Conservation (phyloP, 345 rosid genomes). For the Abelmoschus esculentus region DNA sequence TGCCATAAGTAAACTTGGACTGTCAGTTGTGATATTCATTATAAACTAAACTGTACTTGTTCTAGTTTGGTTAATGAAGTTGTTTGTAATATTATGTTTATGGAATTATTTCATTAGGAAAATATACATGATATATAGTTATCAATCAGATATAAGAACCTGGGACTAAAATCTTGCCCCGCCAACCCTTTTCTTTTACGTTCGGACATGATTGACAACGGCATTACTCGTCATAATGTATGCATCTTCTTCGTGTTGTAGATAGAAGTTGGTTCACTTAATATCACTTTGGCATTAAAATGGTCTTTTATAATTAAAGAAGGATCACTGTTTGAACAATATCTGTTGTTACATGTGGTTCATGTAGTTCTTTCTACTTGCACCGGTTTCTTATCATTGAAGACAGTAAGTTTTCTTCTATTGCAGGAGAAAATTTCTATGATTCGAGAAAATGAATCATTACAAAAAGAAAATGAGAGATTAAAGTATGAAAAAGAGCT, state of each 20-base stretch:
- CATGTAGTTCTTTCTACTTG: background rate
- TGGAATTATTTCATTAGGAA: background rate
- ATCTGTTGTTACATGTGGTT: constrained; percentile 1
- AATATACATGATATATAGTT: background rate
- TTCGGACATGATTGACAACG: background rate
- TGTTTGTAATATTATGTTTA: background rate
- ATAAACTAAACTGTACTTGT: background rate
- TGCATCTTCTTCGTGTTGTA: background rate
- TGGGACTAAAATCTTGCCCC: background rate
- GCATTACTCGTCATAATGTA: background rate
- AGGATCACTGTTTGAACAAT: background rate
- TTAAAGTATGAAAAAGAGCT: constrained; percentile 50
- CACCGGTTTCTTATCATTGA: constrained; percentile 6
- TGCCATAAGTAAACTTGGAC: background rate
- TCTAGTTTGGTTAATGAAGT: constrained; percentile 4
- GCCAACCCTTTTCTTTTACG: background rate
- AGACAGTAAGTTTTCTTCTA: constrained; percentile 3
- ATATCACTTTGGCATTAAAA: background rate
- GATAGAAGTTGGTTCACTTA: constrained; percentile 2
- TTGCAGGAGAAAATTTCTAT: constrained; percentile 89
- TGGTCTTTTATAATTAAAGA: background rate
- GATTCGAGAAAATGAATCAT: constrained; percentile 64
- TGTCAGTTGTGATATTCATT: background rate
- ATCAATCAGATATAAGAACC: background rate
- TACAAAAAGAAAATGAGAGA: constrained; percentile 48